A percentile compares a stretch with the other conserved stretches of the same genome.
Evolutionary conservation across 2,329 filamentous ascomycete genomes (phyloP).

Genomic region (Verticillium klebahnii): DNA sequence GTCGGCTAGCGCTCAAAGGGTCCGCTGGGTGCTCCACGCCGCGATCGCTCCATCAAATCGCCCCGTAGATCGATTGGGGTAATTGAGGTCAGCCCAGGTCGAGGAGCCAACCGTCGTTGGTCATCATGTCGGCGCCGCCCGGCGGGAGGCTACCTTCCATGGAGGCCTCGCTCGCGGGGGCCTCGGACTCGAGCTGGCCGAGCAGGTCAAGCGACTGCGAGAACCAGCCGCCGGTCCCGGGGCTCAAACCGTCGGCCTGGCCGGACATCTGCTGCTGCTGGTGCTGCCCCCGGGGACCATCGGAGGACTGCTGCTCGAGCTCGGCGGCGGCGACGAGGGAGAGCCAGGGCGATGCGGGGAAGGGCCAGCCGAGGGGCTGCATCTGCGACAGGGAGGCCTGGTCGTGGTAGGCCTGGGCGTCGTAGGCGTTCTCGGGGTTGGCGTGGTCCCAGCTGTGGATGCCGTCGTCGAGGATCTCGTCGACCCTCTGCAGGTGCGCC

Average conservation of each 20-base stretch:
- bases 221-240: background rate
- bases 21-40: background rate
- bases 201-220: background rate
- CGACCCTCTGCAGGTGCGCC: conserved; percentile 4
- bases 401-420: background rate
- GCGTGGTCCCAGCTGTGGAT: conserved; percentile 1
- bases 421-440: background rate
- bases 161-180: background rate
- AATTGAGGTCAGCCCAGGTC: background rate
- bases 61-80: too few species aligned
- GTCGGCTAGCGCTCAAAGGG: background rate
- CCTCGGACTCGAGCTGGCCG: background rate
- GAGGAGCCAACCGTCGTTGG: background rate
- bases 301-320: background rate
- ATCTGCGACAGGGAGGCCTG: background rate
- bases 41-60: background rate
- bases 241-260: background rate
- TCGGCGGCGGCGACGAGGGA: conserved; percentile 1
- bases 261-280: background rate
- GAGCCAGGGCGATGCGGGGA: background rate
- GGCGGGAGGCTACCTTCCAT: background rate
- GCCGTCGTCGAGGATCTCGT: conserved; percentile 8
- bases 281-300: background rate
- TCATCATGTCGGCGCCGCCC: background rate
- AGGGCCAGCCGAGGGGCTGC: background rate